These are phyloP conservation scores for Starmera dryadoides DNA, from an alignment of 805 yeast species.

Conservation along the genomic window DNA sequence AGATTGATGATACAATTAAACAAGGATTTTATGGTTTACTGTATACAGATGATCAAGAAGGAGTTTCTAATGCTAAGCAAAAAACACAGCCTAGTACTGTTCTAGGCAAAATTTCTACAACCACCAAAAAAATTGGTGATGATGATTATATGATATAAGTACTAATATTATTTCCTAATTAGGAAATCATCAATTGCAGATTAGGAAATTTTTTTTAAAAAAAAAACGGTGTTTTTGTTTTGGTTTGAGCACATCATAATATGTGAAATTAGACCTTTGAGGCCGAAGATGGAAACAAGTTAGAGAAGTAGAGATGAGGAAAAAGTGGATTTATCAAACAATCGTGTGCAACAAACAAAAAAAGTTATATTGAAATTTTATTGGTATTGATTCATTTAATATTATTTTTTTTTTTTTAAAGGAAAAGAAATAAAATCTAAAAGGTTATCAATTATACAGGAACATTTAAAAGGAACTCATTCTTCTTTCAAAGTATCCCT, in stretches of 20 bases:
- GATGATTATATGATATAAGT: no score
- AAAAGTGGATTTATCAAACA: no score
- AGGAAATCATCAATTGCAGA: background rate
- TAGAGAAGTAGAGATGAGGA: no score
- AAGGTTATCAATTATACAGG: no score
- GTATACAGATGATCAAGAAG: background rate
- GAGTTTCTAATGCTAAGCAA: background rate
- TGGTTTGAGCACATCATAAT: background rate
- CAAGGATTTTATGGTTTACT: background rate
- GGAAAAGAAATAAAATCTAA: no score
- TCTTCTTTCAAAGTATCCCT: no score
- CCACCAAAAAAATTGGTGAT: background rate
- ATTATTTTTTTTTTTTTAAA: no score
- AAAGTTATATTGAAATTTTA: no score
- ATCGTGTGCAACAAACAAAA: no score
- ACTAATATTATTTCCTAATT: background rate
- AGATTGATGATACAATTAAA: conserved; percentile 9
- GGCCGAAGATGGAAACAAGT: background rate
- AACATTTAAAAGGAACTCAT: no score
- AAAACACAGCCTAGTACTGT: background rate
- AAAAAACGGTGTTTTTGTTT: background rate
- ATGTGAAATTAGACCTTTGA: background rate
- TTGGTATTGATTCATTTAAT: no score
- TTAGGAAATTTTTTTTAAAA: background rate
- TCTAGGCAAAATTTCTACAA: background rate